phyloP scores from a whole-genome alignment of 495 filamentous ascomycete species.

The Trichoderma gamsii region DNA sequence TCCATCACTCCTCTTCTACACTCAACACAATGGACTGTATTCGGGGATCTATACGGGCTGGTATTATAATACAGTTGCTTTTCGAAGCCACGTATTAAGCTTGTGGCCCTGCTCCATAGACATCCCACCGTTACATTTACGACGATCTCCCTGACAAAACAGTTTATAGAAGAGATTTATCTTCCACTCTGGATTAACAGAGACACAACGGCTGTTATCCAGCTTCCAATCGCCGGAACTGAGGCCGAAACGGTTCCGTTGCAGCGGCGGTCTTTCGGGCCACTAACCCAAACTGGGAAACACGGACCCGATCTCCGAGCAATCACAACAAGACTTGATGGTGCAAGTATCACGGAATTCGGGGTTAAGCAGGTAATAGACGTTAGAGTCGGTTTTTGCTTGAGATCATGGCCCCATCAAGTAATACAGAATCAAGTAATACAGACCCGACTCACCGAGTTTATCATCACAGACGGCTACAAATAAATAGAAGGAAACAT shows the following conservation, averaged over 20 bases:
- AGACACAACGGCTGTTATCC: too few relatives aligned
- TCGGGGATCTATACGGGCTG: too few relatives aligned
- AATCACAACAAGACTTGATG: not conserved
- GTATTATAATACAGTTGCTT: too few relatives aligned
- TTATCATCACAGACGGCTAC: not conserved
- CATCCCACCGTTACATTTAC: too few relatives aligned
- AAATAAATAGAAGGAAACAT: not conserved
- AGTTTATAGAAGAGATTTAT: too few relatives aligned
- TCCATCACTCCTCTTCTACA: too few relatives aligned
- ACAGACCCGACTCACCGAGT: not conserved
- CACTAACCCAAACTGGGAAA: not conserved
- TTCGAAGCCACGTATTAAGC: too few relatives aligned
- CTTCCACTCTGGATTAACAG: too few relatives aligned
- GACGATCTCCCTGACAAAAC: too few relatives aligned
- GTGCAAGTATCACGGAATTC: not conserved
- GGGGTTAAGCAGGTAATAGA: not conserved
- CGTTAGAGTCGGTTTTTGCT: not conserved
- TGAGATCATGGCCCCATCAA: not conserved
- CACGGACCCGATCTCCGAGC: conserved; percentile 4
- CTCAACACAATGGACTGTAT: too few relatives aligned
- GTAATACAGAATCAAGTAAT: not conserved
- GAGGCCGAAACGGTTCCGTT: not conserved
- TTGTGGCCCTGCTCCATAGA: too few relatives aligned
- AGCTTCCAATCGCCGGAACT: not conserved
- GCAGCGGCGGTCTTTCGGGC: not conserved